Percentiles rank a stretch among this genome's conserved stretches.
phyloP scores from a whole-genome alignment of 1,139 yeast species.

The Diutina siamensis region DNA sequence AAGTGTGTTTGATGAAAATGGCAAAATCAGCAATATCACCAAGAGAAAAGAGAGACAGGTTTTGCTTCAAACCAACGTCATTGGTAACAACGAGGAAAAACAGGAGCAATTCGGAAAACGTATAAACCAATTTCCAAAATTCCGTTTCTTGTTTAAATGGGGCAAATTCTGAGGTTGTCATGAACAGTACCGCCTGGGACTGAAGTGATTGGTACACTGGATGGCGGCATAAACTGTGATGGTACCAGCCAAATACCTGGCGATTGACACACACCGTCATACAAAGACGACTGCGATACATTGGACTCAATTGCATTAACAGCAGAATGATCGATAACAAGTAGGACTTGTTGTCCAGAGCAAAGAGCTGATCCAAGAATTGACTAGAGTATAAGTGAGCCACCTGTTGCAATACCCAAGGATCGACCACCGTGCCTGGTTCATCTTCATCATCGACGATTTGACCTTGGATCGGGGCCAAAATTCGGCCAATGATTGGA shows the following conservation, averaged over 20 bases:
- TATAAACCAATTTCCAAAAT: constrained; percentile 24
- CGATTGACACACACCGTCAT: constrained; percentile 28
- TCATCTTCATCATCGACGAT: constrained; percentile 1
- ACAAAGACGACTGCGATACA: constrained; percentile 21
- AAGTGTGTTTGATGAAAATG: constrained; percentile 40
- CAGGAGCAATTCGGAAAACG: constrained; percentile 39
- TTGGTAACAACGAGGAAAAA: constrained; percentile 55
- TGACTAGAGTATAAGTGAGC: background rate
- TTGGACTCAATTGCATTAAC: constrained; percentile 21
- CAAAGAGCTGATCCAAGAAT: background rate
- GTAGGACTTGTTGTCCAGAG: background rate
- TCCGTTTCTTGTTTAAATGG: background rate
- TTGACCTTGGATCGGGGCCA: background rate
- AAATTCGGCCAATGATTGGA: background rate
- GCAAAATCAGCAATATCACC: constrained; percentile 37
- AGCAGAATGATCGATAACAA: constrained; percentile 15
- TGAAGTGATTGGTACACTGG: constrained; percentile 11
- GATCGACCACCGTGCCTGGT: background rate
- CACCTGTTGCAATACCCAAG: background rate
- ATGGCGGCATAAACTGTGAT: constrained; percentile 12
- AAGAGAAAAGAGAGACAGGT: constrained; percentile 30
- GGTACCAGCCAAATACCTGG: constrained; percentile 22
- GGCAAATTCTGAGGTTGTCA: background rate
- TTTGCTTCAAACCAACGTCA: constrained; percentile 48
- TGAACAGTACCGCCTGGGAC: background rate